phyloP scores from a whole-genome alignment of 192 early-diverging fungal species.

The Gonapodya sp. region DNA sequence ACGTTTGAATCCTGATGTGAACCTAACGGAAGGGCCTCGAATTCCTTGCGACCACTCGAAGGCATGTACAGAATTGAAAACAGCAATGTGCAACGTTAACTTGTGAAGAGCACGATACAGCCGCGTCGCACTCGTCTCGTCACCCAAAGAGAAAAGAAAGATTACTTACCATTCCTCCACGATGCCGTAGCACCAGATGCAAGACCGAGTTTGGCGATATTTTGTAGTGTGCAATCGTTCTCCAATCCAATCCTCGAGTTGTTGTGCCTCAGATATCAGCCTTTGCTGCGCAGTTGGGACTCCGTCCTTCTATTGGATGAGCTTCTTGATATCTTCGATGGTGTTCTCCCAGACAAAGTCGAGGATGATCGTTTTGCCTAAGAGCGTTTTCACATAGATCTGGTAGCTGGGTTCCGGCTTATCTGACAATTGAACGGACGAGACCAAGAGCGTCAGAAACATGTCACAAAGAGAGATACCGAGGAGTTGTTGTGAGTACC shows the following conservation, averaged over 20 bases:
- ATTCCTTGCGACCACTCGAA: not conserved
- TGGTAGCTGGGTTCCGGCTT: no score
- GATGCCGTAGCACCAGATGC: constrained; percentile 57
- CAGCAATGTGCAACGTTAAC: no score
- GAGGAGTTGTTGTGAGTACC: no score
- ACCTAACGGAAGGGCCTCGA: not conserved
- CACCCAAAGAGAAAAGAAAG: no score
- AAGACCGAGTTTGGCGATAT: constrained; percentile 62
- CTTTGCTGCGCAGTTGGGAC: constrained; percentile 72
- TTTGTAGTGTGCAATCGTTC: constrained; percentile 61
- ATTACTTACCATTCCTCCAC: constrained; percentile 48
- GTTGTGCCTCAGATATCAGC: constrained; percentile 68
- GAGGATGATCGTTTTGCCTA: constrained; percentile 69
- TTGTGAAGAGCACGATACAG: no score
- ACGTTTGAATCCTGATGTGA: not conserved
- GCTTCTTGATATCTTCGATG: constrained; percentile 66
- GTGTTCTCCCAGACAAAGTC: not conserved
- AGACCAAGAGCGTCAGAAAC: no score
- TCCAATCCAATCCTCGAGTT: constrained; percentile 67
- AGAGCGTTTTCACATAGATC: constrained; percentile 80
- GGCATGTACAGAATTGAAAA: no score
- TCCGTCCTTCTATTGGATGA: constrained; percentile 71
- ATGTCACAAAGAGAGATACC: no score
- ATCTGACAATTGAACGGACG: no score
- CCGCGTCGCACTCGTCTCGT: no score